phyloP scores from a whole-genome alignment of 116 monocot genomes.

The Cymodocea nodosa region DNA sequence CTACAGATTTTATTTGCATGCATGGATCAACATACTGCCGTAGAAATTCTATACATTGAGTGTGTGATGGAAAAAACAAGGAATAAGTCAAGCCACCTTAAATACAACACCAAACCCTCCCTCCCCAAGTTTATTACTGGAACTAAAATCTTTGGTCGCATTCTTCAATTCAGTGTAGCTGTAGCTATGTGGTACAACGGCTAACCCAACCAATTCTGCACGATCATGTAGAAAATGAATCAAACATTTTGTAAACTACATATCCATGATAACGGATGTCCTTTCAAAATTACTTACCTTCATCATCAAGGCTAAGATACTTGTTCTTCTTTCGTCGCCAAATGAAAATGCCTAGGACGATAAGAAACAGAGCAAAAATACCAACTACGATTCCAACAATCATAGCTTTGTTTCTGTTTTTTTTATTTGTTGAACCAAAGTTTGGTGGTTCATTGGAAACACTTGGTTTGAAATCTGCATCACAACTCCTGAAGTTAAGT shows the following conservation, averaged over 20 bases:
- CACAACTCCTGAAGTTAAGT: neutral
- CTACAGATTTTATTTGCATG: no score
- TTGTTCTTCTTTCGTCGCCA: slow-evolving; percentile 14
- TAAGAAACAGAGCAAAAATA: slow-evolving; percentile 15
- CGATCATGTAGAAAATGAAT: neutral
- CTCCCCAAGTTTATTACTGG: slow-evolving; percentile 51
- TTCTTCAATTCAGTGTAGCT: slow-evolving; percentile 18
- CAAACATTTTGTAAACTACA: neutral
- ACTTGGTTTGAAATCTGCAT: slow-evolving; percentile 61
- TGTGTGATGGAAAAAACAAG: no score
- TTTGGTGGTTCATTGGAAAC: slow-evolving; percentile 41
- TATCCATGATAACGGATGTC: no score
- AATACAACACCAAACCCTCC: slow-evolving; percentile 72
- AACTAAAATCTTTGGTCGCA: slow-evolving; percentile 22
- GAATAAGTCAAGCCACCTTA: slow-evolving; percentile 20
- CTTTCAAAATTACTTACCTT: neutral
- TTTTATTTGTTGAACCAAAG: slow-evolving; percentile 16
- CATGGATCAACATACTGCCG: neutral
- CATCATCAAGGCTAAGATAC: slow-evolving; percentile 21
- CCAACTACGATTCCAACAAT: slow-evolving; percentile 27
- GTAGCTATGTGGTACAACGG: slow-evolving; percentile 35
- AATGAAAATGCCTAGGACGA: slow-evolving; percentile 17
- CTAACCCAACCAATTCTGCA: slow-evolving; percentile 41
- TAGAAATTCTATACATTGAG: neutral
- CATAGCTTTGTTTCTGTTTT: slow-evolving; percentile 25